phyloP scores from a whole-genome alignment of 352 stramenopile species.

The Globisporangium nagaii region DNA sequence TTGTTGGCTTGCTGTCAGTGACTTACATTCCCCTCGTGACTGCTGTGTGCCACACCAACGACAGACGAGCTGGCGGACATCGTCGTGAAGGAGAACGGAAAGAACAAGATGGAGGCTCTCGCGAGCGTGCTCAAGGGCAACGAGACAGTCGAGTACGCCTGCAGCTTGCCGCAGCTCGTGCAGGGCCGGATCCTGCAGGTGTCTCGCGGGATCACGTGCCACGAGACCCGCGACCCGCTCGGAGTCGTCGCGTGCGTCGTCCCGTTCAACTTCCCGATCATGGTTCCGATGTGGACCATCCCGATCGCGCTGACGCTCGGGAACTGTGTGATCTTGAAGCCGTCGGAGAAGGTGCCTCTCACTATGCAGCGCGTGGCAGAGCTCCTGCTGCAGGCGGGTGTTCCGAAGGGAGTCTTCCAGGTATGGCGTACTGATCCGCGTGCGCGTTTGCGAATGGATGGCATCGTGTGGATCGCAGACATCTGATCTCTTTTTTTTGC shows the following conservation, averaged over 20 bases:
- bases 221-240: slow-evolving; percentile 90
- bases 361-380: slow-evolving; percentile 89
- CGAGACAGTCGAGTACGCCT: slow-evolving; percentile 98
- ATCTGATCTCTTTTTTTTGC: not conserved
- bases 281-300: slow-evolving; percentile 98
- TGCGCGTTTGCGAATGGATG: not conserved
- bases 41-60: not conserved
- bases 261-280: slow-evolving; percentile 98
- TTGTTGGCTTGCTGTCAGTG: too few relatives aligned
- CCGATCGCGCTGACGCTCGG: slow-evolving; percentile 95
- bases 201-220: slow-evolving; percentile 90
- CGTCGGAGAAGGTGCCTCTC: slow-evolving; percentile 94
- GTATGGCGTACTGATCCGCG: too few relatives aligned
- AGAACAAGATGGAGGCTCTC: slow-evolving; percentile 96
- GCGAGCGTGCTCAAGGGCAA: slow-evolving; percentile 97
- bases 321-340: slow-evolving; percentile 97
- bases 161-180: slow-evolving; percentile 87
- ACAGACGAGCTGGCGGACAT: slow-evolving; percentile 88
- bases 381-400: slow-evolving; percentile 88
- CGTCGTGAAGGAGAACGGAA: slow-evolving; percentile 95
- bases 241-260: slow-evolving; percentile 92
- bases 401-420: slow-evolving; percentile 94
- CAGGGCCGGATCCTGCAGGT: slow-evolving; percentile 87
- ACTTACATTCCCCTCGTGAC: not conserved
- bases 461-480: too few relatives aligned